Conservation (phyloP, 2,329 filamentous ascomycete genomes). For the Microcera coccophila region DNA sequence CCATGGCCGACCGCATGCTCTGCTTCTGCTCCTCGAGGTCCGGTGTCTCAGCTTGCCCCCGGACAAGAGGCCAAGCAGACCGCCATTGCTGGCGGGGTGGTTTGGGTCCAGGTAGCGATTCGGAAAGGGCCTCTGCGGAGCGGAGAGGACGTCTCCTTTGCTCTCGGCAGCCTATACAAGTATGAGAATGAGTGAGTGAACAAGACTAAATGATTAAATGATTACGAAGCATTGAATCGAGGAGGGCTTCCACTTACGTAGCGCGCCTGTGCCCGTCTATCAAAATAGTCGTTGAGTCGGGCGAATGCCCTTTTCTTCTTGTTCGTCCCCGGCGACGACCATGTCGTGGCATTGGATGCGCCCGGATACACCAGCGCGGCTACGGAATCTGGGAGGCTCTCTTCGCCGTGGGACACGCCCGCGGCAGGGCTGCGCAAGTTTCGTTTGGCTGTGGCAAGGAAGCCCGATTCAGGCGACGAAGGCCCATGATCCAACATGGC, state of each 20-base stretch:
- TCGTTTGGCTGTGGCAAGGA: constrained; percentile 2
- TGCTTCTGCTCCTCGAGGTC: neutral
- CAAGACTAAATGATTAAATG: constrained; percentile 1
- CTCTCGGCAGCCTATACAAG: neutral
- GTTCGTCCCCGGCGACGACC: neutral
- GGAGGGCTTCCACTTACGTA: neutral
- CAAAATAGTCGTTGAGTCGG: constrained; percentile 3
- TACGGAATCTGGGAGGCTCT: neutral
- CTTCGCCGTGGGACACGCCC: neutral
- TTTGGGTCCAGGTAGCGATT: constrained; percentile 13
- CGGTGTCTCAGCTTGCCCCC: constrained; percentile 13
- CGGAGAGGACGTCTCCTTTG: constrained; percentile 4
- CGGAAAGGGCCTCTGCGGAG: constrained; percentile 4
- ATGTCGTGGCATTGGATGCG: neutral
- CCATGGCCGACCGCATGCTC: neutral
- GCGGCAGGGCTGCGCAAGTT: neutral
- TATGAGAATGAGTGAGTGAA: constrained; percentile 5
- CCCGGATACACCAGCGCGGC: neutral
- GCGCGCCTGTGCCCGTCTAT: constrained; percentile 3
- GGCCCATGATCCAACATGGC: constrained; percentile 2
- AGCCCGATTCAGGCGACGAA: neutral
- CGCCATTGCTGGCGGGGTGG: constrained; percentile 13
- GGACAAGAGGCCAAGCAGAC: constrained; percentile 14
- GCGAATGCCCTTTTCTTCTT: neutral
- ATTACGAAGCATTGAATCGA: neutral